Evolutionary conservation across 495 filamentous ascomycete species (phyloP), one percentile per base, ranked within the genome.

Genomic region (Hamigera avellanea): DNA sequence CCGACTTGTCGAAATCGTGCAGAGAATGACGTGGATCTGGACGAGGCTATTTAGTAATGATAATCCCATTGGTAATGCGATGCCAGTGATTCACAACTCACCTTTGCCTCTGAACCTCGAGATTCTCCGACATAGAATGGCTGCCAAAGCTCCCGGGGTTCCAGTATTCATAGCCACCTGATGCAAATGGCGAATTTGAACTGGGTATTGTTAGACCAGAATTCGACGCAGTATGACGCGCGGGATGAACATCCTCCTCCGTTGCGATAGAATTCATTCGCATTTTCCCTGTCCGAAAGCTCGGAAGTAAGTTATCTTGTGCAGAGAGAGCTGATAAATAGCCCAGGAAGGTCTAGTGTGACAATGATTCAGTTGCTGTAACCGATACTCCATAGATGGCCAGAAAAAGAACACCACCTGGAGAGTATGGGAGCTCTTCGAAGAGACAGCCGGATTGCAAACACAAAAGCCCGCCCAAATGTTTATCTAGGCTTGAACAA

Each of bases 1-100:
- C 91, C 91, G 9, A 79, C 83, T 35, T 93, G 78, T 42, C 81
- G 69, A 16, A 95, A 56, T 25, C 80, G 75, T 50, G 82, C 66
- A 28, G 84, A 83, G 46, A 91, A 67, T 13, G 88, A 93, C 2
- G 82, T 49, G 9, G 58, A 62, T 35, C 63, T 65, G 27, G 8
- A 19, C 28, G 3, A 8, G 2, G 16, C 4, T 5, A 23, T 4
- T 23, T 9, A 23, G 21, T 23, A 23, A 4, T 23, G 9, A 9
- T 5, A 23, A 9, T 23, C 5, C 9, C 21, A 23, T 5, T 9
- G 21, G 4, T 5, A 9, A 23, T 4, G 4, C 4, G 21, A 23
- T 4, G 4, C 21, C 9, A 23, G 21, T 5, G 21, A 23, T 30
- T 30, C 7, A 12, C 25, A 26, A 7, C 7, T 26, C 12, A 30